Base-by-base conservation (phyloP, 2,329 filamentous ascomycete genomes). In the Fusarium guadeloupense region DNA sequence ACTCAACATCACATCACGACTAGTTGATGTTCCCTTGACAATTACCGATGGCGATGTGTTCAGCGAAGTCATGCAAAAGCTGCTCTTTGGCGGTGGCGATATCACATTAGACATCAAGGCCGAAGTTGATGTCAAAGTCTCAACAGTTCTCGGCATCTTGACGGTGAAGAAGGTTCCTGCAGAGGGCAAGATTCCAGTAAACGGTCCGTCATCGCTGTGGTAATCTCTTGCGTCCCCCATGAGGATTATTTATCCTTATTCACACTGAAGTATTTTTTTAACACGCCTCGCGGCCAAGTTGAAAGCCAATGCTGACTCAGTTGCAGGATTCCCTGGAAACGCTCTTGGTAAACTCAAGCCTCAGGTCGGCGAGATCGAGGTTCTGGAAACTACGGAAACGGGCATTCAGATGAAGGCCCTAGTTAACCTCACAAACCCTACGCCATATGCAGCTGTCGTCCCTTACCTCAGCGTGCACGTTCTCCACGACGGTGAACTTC, bases 371-470 rank as follows among this genome's bases (percentile, higher is more conserved):
- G 86, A 89, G 58, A 77, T 98, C 30, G 83, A 84, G 62, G 86
- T 98, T 52, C 72, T 90, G 34, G 86, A 90, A 51, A 96, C 93
- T 0, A 89, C 89, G 2, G 78, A 83, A 30, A 86, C 86, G 4
- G 90, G 90, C 4, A 80, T 97, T 40, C 86, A 84, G 17, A 77
- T 98, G 30, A 81, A 87, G 69, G 90, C 91, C 13, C 77, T 81
- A 33, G 82, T 96, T 69, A 96, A 95, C 71, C 83, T 97, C 57
- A 96, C 91, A 5, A 99, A 99, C 70, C 93, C 94, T 2, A 96
- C 93, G 0, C 84, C 88, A 5, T 97, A 98, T 74, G 88, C 91
- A 5, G 93, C 92, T 5, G 81, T 80, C 3, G 81, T 98, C n/a
- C 94, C 94, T 2, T 94, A 87, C 60, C 77, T 92, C 62, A 93